Evolutionary conservation across 768 basidiomycete genomes (phyloP), one percentile per base, ranked within the genome.

Genomic region (Phanerodontia chrysosporium): DNA sequence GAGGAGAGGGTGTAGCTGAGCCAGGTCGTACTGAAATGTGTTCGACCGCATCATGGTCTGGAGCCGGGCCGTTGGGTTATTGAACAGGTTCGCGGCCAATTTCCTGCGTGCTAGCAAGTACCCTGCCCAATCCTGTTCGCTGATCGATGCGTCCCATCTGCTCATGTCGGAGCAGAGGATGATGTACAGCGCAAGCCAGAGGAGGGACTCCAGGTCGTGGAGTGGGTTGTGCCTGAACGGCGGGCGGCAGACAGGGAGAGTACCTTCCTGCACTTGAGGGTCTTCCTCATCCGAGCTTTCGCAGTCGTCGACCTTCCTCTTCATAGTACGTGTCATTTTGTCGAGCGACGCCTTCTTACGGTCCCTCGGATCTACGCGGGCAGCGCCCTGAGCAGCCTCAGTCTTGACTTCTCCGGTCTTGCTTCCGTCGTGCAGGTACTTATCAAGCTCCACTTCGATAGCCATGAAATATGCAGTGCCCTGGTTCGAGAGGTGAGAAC

Each of bases 131-230:
- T 42, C 8, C 18, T 42, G 10, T 8, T 42, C 39, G 39, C 10
- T 10, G 39, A 42, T 5, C 4, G 4, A 4, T 18, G 39, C 6
- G 39, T 42, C 39, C 39, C 39, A 42, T 18, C 18, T 42, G 10
- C 18, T 18, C 7, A 48, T 48, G 24, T 5, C 25, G 3, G 24
- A 24, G 46, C 46, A 48, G 8, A 48, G 22, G 7, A 60, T 25
- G 24, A 59, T 51, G 57, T 54, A 63, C 7, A 60, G 35, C 4
- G 55, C 59, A 12, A 64, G 25, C 62, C 62, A 64, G 51, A 60
- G 58, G 14, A 61, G 16, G 6, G 60, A 61, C 39, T 64, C 62
- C 45, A 57, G 35, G 36, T 64, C 62, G 49, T 64, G 62, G 9
- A 64, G 49, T 2, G 60, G 49, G 25, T 56, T 61, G 35, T 57